Evolutionary conservation across 768 basidiomycete species (phyloP).

Genomic region (Phylloporus sp.): DNA sequence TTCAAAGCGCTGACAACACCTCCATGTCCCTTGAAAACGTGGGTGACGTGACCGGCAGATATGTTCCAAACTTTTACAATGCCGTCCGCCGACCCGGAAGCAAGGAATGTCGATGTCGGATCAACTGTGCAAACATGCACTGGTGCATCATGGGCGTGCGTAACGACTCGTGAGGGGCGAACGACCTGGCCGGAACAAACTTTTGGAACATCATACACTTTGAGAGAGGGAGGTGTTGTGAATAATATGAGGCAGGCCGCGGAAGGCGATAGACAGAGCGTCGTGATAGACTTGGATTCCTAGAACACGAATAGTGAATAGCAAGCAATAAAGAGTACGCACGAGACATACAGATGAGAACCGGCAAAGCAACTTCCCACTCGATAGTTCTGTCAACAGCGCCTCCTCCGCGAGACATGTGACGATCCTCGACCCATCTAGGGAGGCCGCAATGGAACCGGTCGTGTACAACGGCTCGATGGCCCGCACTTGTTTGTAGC

Average conservation of each 20-base stretch:
- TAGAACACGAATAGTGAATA: constrained; percentile 29
- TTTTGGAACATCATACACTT: constrained; percentile 75
- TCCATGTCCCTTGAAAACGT: constrained; percentile 93
- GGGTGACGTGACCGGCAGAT: constrained; percentile 80
- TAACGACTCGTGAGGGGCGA: constrained; percentile 67
- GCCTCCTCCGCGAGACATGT: constrained; percentile 87
- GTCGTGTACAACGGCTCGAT: constrained; percentile 83
- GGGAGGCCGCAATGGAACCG: constrained; percentile 76
- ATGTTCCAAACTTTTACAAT: constrained; percentile 97
- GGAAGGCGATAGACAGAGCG: constrained; percentile 77
- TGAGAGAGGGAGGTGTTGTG: constrained; percentile 74
- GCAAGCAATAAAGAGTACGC: neutral
- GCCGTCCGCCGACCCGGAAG: constrained; percentile 95
- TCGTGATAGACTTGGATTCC: constrained; percentile 82
- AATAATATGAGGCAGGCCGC: constrained; percentile 73
- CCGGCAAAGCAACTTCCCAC: constrained; percentile 70
- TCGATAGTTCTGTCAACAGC: constrained; percentile 73
- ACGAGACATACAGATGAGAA: constrained; percentile 69
- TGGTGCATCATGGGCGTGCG: constrained; percentile 89
- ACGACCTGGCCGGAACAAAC: constrained; percentile 44
- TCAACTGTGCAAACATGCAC: constrained; percentile 84
- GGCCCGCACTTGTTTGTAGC: constrained; percentile 70
- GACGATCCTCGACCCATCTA: constrained; percentile 73
- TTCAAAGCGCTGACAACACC: constrained; percentile 91
- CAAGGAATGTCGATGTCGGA: constrained; percentile 84